A percentile compares a stretch with the other conserved stretches of the same genome.
Conservation (phyloP, 2,329 filamentous ascomycete species). For the Colletotrichum truncatum region DNA sequence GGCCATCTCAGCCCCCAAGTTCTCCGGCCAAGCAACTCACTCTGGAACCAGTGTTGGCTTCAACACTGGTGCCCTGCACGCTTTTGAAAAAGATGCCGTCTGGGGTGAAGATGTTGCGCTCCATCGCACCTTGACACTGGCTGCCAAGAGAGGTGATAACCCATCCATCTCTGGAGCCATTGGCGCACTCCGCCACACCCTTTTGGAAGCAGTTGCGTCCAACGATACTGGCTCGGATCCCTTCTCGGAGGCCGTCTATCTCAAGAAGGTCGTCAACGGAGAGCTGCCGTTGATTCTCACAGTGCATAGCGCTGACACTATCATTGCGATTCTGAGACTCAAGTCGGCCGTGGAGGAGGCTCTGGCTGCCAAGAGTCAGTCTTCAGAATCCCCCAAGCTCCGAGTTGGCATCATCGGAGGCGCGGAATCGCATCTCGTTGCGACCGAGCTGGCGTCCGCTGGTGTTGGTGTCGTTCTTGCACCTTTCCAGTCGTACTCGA, state of each 20-base stretch:
- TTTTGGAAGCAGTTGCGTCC: slow-evolving; percentile 58
- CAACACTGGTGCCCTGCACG: slow-evolving; percentile 57
- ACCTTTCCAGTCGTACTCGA: slow-evolving; percentile 64
- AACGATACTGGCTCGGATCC: slow-evolving; percentile 47
- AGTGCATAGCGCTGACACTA: slow-evolving; percentile 70
- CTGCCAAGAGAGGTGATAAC: slow-evolving; percentile 53
- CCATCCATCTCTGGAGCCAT: slow-evolving; percentile 64
- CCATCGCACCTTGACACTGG: slow-evolving; percentile 65
- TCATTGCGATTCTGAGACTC: slow-evolving; percentile 66
- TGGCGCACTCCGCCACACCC: slow-evolving; percentile 59
- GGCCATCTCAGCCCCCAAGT: slow-evolving; percentile 65
- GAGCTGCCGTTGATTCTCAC: slow-evolving; percentile 64
- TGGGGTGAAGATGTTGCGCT: slow-evolving; percentile 64
- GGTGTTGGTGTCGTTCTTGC: slow-evolving; percentile 68
- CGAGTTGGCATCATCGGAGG: slow-evolving; percentile 69
- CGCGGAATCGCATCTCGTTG: slow-evolving; percentile 70
- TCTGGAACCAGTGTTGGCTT: slow-evolving; percentile 69
- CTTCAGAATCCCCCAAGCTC: slow-evolving; percentile 42
- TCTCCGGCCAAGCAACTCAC: slow-evolving; percentile 51
- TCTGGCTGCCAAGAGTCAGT: slow-evolving; percentile 33
- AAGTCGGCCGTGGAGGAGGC: slow-evolving; percentile 64
- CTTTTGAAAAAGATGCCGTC: slow-evolving; percentile 58
- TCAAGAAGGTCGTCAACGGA: slow-evolving; percentile 63
- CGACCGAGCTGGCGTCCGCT: slow-evolving; percentile 64
- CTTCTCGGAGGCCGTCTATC: slow-evolving; percentile 59